Evolutionary conservation across 441 rosid species (phyloP).

Genomic region (Populus hybrid): DNA sequence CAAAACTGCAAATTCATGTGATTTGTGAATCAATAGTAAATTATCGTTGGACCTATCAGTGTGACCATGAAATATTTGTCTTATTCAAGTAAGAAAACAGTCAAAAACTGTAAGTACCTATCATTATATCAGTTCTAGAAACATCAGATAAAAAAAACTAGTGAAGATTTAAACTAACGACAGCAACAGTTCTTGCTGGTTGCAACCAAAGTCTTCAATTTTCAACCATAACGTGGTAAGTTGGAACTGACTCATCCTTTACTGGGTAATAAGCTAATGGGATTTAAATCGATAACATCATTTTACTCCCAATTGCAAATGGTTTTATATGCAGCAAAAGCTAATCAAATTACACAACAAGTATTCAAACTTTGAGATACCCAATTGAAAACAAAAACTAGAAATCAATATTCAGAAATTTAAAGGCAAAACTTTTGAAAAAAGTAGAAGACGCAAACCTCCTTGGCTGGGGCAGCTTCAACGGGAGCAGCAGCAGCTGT

Average conservation of each 20-base stretch:
- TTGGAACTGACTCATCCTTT: background rate
- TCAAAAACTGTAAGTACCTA: too few species aligned
- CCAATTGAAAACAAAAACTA: background rate
- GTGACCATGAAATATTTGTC: background rate
- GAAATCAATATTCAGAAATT: background rate
- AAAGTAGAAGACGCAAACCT: conserved; percentile 23
- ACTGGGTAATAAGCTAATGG: background rate
- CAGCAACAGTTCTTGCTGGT: background rate
- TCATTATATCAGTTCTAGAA: too few species aligned
- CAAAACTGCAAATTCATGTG: background rate
- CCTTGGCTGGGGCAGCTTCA: conserved; percentile 27
- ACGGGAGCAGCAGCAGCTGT: conserved; percentile 42
- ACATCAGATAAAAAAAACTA: too few species aligned
- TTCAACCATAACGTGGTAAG: background rate
- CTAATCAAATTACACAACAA: background rate
- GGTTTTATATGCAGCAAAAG: background rate
- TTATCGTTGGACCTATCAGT: background rate
- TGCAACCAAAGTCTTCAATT: background rate
- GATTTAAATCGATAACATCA: background rate
- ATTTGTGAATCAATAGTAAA: background rate
- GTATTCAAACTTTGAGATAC: background rate
- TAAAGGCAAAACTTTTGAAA: background rate
- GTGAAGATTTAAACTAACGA: background rate
- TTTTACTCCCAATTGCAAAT: background rate
- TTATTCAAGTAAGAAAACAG: background rate